Evolutionary conservation across 345 rosid species (phyloP).

Genomic region (Eucalyptus virginea): DNA sequence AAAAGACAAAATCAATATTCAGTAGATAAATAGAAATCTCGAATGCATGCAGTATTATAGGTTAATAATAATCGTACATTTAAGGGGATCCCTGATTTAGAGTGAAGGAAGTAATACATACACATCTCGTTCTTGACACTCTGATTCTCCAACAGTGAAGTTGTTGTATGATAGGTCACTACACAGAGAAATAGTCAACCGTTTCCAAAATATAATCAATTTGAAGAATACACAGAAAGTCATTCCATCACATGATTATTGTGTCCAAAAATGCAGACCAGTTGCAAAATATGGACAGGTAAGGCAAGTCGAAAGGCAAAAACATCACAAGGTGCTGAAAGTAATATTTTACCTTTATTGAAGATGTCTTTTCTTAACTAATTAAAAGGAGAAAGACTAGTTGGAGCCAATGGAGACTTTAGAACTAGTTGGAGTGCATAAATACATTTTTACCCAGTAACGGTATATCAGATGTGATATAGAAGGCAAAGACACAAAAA

Average conservation of each 20-base stretch:
- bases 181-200: not conserved
- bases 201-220: not conserved
- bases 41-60: not conserved
- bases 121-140: not conserved
- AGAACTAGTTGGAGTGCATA: not conserved
- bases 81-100: too few relatives aligned
- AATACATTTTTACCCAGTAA: not conserved
- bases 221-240: not conserved
- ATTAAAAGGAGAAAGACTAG: not conserved
- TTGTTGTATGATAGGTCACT: conserved; percentile 31
- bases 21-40: too few relatives aligned
- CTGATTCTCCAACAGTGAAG: not conserved
- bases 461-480: not conserved
- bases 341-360: not conserved
- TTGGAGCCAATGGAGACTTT: not conserved
- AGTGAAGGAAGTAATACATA: not conserved
- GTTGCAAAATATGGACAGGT: not conserved
- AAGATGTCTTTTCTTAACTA: not conserved
- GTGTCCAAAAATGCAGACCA: not conserved
- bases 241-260: not conserved
- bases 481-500: not conserved
- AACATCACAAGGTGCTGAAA: not conserved
- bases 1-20: too few relatives aligned
- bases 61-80: not conserved
- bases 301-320: not conserved